These are phyloP conservation scores for Prunus mira DNA, from an alignment of 306 rosid species.

Conservation along the genomic window DNA sequence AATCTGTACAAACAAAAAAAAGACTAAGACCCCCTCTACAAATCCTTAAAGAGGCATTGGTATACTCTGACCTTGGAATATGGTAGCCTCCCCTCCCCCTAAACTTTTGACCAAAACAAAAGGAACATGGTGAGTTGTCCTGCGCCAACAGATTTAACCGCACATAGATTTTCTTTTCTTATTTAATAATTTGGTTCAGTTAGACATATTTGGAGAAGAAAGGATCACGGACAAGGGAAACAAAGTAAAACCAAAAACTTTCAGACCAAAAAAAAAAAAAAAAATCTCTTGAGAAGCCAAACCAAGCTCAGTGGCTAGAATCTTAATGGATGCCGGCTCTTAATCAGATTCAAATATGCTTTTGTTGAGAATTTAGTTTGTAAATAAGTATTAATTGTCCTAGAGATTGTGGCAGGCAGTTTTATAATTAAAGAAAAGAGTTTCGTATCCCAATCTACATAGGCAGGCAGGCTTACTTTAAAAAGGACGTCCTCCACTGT, in stretches of 20 bases:
- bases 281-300: not conserved
- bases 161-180: not conserved
- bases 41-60: too few species aligned
- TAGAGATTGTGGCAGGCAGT: too few species aligned
- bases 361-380: not conserved
- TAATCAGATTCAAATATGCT: not conserved
- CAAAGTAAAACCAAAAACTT: not conserved
- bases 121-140: too few species aligned
- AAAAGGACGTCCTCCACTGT: not conserved
- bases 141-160: not conserved
- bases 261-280: too few species aligned
- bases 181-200: not conserved
- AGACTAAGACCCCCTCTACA: accelerated
- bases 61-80: too few species aligned
- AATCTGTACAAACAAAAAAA: too few species aligned
- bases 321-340: not conserved
- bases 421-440: too few species aligned
- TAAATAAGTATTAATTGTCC: too few species aligned
- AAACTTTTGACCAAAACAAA: too few species aligned
- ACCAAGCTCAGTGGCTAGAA: not conserved
- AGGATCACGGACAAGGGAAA: not conserved
- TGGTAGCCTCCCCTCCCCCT: too few species aligned
- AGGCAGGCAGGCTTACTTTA: not conserved
- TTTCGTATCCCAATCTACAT: not conserved
- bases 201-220: not conserved